These are phyloP conservation scores for Colletotrichum acutatum DNA, from an alignment of 2,329 filamentous ascomycete genomes.

Conservation along the genomic window DNA sequence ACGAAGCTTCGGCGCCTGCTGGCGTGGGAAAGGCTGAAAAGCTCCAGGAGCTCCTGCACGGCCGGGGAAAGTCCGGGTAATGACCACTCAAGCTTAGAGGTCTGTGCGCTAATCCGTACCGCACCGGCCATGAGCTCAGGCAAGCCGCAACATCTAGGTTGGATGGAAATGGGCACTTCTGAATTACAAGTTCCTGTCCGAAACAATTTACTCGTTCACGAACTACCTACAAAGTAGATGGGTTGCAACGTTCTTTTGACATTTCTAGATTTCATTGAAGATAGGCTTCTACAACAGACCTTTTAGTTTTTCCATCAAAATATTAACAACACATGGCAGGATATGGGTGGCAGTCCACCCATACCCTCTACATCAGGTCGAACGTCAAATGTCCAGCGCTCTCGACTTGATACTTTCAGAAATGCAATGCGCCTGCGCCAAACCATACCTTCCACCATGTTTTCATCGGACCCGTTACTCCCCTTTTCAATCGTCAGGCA, in stretches of 20 bases:
- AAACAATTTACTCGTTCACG: no score
- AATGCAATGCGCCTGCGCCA: constrained; percentile 2
- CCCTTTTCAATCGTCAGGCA: neutral
- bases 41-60: constrained; percentile 35
- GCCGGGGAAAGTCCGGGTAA: constrained; percentile 35
- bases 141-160: no score
- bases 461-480: neutral
- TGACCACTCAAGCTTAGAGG: neutral
- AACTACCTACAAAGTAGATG: neutral
- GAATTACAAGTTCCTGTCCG: no score
- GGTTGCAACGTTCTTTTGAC: neutral
- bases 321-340: neutral
- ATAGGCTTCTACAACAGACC: neutral
- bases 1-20: constrained; percentile 42
- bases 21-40: constrained; percentile 37
- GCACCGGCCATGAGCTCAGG: neutral
- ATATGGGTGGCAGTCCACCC: neutral
- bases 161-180: no score
- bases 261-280: neutral
- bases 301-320: neutral
- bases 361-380: neutral
- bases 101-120: neutral
- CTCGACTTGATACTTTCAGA: neutral
- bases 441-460: neutral
- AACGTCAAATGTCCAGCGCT: neutral